Base-by-base conservation (phyloP, 2,329 filamentous ascomycete species). In the Ophiosphaerella korrae region DNA sequence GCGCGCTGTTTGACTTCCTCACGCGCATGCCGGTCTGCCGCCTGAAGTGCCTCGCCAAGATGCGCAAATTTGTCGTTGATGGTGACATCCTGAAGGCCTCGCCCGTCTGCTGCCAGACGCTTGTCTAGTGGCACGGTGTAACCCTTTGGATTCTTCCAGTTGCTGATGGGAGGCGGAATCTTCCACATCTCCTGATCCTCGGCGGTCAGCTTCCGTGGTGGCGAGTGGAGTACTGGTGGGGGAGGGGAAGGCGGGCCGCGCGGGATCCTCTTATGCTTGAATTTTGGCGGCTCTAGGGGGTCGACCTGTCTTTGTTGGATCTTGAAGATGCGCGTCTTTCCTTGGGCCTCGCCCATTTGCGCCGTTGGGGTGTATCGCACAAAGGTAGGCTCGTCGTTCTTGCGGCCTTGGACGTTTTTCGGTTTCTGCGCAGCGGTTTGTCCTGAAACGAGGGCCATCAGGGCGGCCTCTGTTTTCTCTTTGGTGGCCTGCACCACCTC, bases 101-200 rank as follows among this genome's bases (percentile, higher is more conserved):
- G 84, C 11, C 94, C 94, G 73, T 97, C 93, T 7, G 94, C 93
- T 14, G 94, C 94, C 62, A 99, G 78, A 70, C 94, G 88, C 79
- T 99, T 99, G 74, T 99, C 94, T 44, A 99, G 75, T 0, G 94
- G 91, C 1, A 99, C 90, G 0, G 94, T 99, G 70, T 96, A 99
- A 66, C 94, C 94, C 78, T 97, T 97, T 1, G 93, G 90, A 73
- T 99, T 99, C 83, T 99, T 99, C 94, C 94, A 99, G 74, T 97
- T 97, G 16, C 90, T 96, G 2, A 99, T 88, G 0, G 93, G 90
- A 2, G 93, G 92, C 0, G 87, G 87, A 29, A 90, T 97, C 68
- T 88, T 92, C 94, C 94, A 99, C 52, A 90, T 90, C 74, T 97
- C 94, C 74, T 97, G 93, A 64, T 99, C 94, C 72, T 96, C 92